phyloP scores from a whole-genome alignment of 208 protist genomes.

The Trichomonas tenax region DNA sequence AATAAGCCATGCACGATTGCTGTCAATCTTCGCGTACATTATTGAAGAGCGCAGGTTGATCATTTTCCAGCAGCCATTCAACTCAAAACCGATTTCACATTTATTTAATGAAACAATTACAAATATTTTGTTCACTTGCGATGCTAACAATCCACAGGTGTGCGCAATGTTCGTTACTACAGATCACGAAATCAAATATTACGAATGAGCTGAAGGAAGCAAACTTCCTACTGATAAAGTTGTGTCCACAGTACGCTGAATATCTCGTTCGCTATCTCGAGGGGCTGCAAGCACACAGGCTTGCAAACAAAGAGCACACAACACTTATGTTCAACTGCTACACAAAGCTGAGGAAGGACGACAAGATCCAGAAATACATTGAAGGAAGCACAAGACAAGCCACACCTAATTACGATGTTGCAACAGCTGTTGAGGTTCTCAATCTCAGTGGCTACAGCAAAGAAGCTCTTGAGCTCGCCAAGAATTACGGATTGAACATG shows the following conservation, averaged over 20 bases:
- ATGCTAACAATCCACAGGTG: background rate
- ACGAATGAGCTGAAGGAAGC: background rate
- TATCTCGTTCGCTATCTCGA: background rate
- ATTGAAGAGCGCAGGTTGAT: background rate
- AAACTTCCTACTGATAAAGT: background rate
- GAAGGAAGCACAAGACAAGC: background rate
- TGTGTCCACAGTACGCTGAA: background rate
- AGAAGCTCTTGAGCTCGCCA: background rate
- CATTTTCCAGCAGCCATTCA: background rate
- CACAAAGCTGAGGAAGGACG: background rate
- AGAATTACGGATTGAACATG: background rate
- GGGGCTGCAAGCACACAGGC: background rate
- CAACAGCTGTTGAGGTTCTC: background rate
- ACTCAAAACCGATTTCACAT: background rate
- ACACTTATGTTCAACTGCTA: slow-evolving; percentile 19
- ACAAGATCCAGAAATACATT: background rate
- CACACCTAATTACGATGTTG: background rate
- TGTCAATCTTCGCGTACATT: background rate
- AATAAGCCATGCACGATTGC: background rate
- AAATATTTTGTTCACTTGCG: background rate
- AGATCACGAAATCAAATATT: background rate
- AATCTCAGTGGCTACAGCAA: background rate
- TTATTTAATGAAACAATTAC: background rate
- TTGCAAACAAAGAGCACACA: slow-evolving; percentile 1
- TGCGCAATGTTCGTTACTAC: background rate